Evolutionary conservation across 2,329 filamentous ascomycete genomes (phyloP).

Genomic region (Juglanconis oblonga): DNA sequence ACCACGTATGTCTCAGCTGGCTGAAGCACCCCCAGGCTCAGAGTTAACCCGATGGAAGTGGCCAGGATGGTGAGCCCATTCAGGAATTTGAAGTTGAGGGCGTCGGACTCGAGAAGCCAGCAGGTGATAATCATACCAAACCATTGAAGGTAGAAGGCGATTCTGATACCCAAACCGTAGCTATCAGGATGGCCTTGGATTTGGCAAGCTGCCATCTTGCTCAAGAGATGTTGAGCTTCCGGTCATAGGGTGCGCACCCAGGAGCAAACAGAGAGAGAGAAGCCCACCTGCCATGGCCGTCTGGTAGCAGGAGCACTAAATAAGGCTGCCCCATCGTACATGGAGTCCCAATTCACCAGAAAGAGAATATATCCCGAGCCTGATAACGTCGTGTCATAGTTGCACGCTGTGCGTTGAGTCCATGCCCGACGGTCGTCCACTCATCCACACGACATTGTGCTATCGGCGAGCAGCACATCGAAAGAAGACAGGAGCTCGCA

Average conservation of each 20-base stretch:
- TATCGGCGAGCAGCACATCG: background rate
- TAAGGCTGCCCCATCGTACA: background rate
- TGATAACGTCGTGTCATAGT: background rate
- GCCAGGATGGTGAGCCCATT: conserved; percentile 14
- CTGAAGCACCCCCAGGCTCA: conserved; percentile 5
- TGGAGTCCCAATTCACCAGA: background rate
- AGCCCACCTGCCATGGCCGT: background rate
- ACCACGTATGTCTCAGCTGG: conserved; percentile 20
- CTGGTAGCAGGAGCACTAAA: background rate
- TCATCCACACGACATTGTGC: background rate
- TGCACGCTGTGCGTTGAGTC: background rate
- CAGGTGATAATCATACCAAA: conserved; percentile 15
- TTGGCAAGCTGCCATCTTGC: conserved; percentile 11
- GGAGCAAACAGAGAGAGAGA: background rate
- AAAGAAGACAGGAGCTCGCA: background rate
- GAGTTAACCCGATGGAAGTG: conserved; percentile 9
- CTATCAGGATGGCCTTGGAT: conserved; percentile 3
- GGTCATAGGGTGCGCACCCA: background rate
- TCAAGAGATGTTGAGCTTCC: background rate
- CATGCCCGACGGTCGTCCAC: background rate
- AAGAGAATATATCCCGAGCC: no score
- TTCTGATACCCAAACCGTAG: conserved; percentile 18
- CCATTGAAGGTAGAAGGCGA: conserved; percentile 19
- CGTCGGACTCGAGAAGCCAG: conserved; percentile 14
- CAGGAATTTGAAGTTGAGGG: conserved; percentile 13